Base-by-base conservation (phyloP, 1,284 basidiomycete genomes). In the Ceratobasidium sp. region DNA sequence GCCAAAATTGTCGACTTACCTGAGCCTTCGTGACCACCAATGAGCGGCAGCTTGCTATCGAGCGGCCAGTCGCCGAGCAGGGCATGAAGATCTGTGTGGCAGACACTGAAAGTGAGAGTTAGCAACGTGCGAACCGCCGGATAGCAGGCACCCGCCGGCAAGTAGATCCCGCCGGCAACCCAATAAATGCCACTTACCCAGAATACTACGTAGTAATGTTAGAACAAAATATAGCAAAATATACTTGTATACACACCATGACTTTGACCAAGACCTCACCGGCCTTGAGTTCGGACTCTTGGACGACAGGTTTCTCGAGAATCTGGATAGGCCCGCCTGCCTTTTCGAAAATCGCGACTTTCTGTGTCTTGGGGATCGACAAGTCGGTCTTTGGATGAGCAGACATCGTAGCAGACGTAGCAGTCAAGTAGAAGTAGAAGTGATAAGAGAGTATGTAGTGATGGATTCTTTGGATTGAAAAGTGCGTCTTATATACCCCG, bases 11-110 rank as follows among this genome's bases (percentile, higher is more conserved):
- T n/a, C 52, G 35, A 71, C 50, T 30, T 81, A 9, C 91, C 91
- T 18, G 92, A 88, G 75, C 92, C 93, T 82, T 95, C 93, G 79
- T 95, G 94, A 0, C 95, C 95, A 43, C 94, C 95, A 74, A 96
- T 87, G 71, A 95, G 87, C 1, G 93, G 93, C 11, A 86, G 85
- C 77, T 86, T 88, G 61, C 89, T 83, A 2, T 79, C 82, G 44
- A 92, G 75, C 2, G 92, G 91, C 92, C 92, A 94, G 79, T 94
- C 92, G 72, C 86, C 87, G 57, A 85, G 81, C 62, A 77, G 79
- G 38, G 90, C 90, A 78, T 94, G 92, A 13, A 94, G 85, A 79
- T 94, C 93, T 70, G 92, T 94, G 79, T 95, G 91, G 81, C 90
- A 92, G 21, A 86, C 84, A 67, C 64, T 69, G 52, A 14, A 32